phyloP scores from a whole-genome alignment of 768 basidiomycete species.

The Termitomyces sp. region DNA sequence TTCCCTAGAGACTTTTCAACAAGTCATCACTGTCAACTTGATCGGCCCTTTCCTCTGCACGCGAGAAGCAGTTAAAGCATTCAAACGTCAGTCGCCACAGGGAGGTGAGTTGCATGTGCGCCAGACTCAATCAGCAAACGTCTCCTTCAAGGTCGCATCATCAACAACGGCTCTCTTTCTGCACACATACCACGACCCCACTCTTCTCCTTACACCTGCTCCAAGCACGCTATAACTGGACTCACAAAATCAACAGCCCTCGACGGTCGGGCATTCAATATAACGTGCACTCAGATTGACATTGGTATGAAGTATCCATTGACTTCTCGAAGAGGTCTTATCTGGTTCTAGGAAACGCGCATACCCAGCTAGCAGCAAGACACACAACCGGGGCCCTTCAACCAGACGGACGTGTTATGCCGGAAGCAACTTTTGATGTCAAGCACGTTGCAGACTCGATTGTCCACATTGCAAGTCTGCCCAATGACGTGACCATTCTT shows the following conservation, averaged over 20 bases:
- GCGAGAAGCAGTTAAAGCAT: slow-evolving; percentile 67
- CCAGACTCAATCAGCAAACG: background rate
- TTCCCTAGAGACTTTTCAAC: slow-evolving; percentile 58
- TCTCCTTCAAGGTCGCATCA: slow-evolving; percentile 55
- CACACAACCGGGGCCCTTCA: slow-evolving; percentile 58
- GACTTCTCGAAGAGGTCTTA: background rate
- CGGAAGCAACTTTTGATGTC: slow-evolving; percentile 70
- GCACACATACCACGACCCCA: slow-evolving; percentile 70
- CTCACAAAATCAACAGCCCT: slow-evolving; percentile 75
- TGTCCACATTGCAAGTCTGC: slow-evolving; percentile 69
- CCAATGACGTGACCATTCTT: slow-evolving; percentile 66
- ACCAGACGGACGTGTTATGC: slow-evolving; percentile 56
- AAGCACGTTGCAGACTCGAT: slow-evolving; percentile 70
- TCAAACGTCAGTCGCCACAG: slow-evolving; percentile 69
- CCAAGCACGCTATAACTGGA: slow-evolving; percentile 80
- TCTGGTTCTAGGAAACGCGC: slow-evolving; percentile 58
- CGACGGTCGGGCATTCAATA: slow-evolving; percentile 71
- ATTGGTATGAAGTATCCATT: slow-evolving; percentile 51
- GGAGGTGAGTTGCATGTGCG: slow-evolving; percentile 50
- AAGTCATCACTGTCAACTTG: slow-evolving; percentile 71
- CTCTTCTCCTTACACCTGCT: slow-evolving; percentile 64
- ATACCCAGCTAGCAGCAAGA: slow-evolving; percentile 53
- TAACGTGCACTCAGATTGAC: slow-evolving; percentile 81
- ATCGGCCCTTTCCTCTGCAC: slow-evolving; percentile 75
- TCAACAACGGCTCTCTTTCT: slow-evolving; percentile 84